A percentile compares a stretch with the other conserved stretches of the same genome.
phyloP scores from a whole-genome alignment of 2,329 filamentous ascomycete species.

The Exophiala lecanii-corni region DNA sequence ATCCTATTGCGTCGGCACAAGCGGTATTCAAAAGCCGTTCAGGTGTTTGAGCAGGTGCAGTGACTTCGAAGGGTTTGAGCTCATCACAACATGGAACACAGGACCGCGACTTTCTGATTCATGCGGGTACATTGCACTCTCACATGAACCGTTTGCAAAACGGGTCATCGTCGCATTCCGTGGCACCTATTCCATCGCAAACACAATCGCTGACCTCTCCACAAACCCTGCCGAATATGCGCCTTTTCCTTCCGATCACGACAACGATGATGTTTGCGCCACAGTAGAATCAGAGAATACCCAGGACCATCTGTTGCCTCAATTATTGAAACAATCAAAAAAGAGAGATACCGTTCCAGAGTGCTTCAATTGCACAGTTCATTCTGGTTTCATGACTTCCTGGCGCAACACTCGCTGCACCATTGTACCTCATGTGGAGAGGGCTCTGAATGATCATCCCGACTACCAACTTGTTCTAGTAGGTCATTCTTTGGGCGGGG shows the following conservation, averaged over 20 bases:
- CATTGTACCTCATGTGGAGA: slow-evolving; percentile 64
- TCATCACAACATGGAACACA: slow-evolving; percentile 85
- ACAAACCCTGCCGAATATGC: slow-evolving; percentile 86
- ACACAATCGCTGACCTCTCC: slow-evolving; percentile 84
- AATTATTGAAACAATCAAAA: slow-evolving; percentile 15
- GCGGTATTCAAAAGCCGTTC: slow-evolving; percentile 79
- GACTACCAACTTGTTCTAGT: slow-evolving; percentile 71
- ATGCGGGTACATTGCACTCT: slow-evolving; percentile 90
- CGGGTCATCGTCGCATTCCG: slow-evolving; percentile 84
- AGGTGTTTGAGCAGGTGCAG: slow-evolving; percentile 76
- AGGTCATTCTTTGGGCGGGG: slow-evolving; percentile 88
- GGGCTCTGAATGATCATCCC: slow-evolving; percentile 58
- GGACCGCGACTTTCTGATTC: slow-evolving; percentile 81
- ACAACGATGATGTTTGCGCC: slow-evolving; percentile 28
- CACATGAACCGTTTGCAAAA: slow-evolving; percentile 56
- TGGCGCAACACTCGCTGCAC: slow-evolving; percentile 70
- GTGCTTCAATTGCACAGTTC: slow-evolving; percentile 86
- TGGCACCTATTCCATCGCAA: slow-evolving; percentile 89
- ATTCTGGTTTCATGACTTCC: slow-evolving; percentile 80
- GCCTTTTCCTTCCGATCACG: slow-evolving; percentile 64
- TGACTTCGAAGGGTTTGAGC: slow-evolving; percentile 74
- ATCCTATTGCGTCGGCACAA: slow-evolving; percentile 82
- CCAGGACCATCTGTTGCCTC: slow-evolving; percentile 17
- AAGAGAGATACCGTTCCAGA: slow-evolving; percentile 35
- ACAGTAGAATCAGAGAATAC: slow-evolving; percentile 8